Conservation (phyloP, 1,284 basidiomycete genomes). For the Ceratobasidium theobromae region DNA sequence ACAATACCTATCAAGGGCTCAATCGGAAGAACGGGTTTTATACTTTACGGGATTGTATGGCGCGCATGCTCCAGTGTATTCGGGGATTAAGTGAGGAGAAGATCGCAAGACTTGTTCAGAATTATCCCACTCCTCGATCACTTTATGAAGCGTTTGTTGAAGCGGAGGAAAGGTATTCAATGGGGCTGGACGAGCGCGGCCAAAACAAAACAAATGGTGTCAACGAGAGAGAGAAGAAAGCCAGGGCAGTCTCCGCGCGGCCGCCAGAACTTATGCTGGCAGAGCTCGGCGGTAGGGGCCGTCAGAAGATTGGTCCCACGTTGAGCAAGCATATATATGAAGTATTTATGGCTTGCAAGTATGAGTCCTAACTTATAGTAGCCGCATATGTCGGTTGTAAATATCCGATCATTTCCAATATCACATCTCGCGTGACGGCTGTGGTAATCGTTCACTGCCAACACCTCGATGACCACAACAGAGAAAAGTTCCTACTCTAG, state of each 20-base stretch:
- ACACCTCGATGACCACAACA: conserved; percentile 1
- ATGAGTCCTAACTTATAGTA: conserved; percentile 11
- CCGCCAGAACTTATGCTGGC: conserved; percentile 43
- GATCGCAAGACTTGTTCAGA: conserved; percentile 48
- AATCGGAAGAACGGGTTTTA: conserved; percentile 50
- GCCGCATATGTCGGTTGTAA: neutral
- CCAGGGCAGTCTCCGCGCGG: conserved; percentile 37
- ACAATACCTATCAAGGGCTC: conserved; percentile 49
- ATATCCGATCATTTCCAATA: conserved; percentile 27
- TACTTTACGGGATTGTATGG: conserved; percentile 50
- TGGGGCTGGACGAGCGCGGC: neutral
- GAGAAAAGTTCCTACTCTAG: conserved; percentile 7
- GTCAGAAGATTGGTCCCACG: conserved; percentile 48
- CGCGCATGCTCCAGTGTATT: conserved; percentile 53
- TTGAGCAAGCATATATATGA: conserved; percentile 46
- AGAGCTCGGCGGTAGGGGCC: conserved; percentile 44
- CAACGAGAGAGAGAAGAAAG: conserved; percentile 28
- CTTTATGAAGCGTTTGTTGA: conserved; percentile 46
- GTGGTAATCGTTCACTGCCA: neutral
- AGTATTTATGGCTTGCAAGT: conserved; percentile 33
- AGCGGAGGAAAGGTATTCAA: conserved; percentile 35
- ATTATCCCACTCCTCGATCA: conserved; percentile 49
- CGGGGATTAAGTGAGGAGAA: conserved; percentile 54
- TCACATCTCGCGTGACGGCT: neutral
- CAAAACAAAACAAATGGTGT: conserved; percentile 3